Evolutionary conservation across 768 basidiomycete species (phyloP).

Genomic region (Boletus insuetus): DNA sequence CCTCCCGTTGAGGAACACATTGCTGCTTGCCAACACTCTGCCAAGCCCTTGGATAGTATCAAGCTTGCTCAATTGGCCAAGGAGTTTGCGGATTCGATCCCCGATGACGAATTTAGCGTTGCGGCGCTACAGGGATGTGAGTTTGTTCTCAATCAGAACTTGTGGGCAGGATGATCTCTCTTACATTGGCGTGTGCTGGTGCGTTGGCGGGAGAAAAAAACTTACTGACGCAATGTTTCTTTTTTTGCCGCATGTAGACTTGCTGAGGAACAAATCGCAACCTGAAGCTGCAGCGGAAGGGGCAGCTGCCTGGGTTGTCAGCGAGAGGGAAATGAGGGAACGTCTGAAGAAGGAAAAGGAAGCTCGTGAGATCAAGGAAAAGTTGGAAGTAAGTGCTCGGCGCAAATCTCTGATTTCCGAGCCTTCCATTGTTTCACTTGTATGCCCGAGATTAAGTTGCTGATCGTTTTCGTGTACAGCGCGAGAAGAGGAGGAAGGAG

Average conservation of each 20-base stretch:
- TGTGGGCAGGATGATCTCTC: constrained; percentile 2
- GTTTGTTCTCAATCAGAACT: constrained; percentile 34
- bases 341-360: constrained; percentile 73
- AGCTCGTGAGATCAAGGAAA: constrained; percentile 64
- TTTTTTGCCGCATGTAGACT: constrained; percentile 40
- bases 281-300: constrained; percentile 73
- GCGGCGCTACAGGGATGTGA: constrained; percentile 89
- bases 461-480: constrained; percentile 27
- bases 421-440: constrained; percentile 14
- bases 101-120: constrained; percentile 84
- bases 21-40: constrained; percentile 55
- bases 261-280: constrained; percentile 81
- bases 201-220: constrained; percentile 19
- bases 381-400: constrained; percentile 53
- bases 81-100: constrained; percentile 76
- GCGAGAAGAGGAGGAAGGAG: constrained; percentile 45
- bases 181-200: constrained; percentile 21
- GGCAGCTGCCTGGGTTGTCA: constrained; percentile 67
- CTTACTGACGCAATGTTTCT: constrained; percentile 24
- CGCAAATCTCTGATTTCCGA: constrained; percentile 14
- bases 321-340: constrained; percentile 74
- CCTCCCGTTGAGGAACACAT: constrained; percentile 64
- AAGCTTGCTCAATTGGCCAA: constrained; percentile 70
- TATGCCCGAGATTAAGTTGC: neutral
- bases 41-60: constrained; percentile 61